Evolutionary conservation across 2,329 filamentous ascomycete genomes (phyloP).

Genomic region (Didymella glomerata): DNA sequence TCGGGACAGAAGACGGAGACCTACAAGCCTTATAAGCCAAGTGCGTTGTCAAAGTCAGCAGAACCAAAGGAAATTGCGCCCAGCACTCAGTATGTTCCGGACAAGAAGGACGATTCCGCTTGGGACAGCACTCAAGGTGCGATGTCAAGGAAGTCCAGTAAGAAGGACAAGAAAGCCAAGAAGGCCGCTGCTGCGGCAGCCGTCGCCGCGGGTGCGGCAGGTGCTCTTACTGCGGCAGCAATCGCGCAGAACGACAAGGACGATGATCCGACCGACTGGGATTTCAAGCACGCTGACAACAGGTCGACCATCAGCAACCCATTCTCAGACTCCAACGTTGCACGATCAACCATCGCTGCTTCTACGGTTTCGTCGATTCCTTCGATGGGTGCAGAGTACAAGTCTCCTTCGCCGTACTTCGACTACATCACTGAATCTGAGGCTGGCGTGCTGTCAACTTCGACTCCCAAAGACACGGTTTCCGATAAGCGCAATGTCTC

Average conservation of each 20-base stretch:
- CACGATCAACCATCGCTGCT: slow-evolving; percentile 32
- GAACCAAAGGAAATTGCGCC: slow-evolving; percentile 34
- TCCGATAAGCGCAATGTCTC: slow-evolving; percentile 49
- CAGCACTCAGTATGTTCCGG: slow-evolving; percentile 43
- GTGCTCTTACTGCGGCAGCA: slow-evolving; percentile 32
- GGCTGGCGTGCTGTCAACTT: slow-evolving; percentile 26
- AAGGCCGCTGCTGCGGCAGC: slow-evolving; percentile 35
- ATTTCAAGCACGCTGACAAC: slow-evolving; percentile 29
- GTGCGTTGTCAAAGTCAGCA: slow-evolving; percentile 28
- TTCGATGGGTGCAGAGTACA: slow-evolving; percentile 27
- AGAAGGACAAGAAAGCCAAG: slow-evolving; percentile 45
- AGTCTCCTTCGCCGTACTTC: slow-evolving; percentile 53
- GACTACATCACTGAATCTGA: slow-evolving; percentile 55
- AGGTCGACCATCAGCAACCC: slow-evolving; percentile 39
- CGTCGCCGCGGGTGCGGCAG: slow-evolving; percentile 22
- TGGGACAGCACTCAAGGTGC: slow-evolving; percentile 35
- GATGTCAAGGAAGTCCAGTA: slow-evolving; percentile 42
- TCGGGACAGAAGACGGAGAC: slow-evolving; percentile 40
- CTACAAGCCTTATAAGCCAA: slow-evolving; percentile 42
- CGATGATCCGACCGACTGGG: slow-evolving; percentile 19
- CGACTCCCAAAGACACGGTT: slow-evolving; percentile 36
- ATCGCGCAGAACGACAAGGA: slow-evolving; percentile 32
- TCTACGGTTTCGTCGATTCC: slow-evolving; percentile 33
- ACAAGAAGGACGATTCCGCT: slow-evolving; percentile 35
- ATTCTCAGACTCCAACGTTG: slow-evolving; percentile 38